Percentiles rank a stretch among this genome's conserved stretches.
These are phyloP conservation scores for Globisporangium iwayamae DNA, from an alignment of 352 stramenopile genomes.

Conservation along the genomic window DNA sequence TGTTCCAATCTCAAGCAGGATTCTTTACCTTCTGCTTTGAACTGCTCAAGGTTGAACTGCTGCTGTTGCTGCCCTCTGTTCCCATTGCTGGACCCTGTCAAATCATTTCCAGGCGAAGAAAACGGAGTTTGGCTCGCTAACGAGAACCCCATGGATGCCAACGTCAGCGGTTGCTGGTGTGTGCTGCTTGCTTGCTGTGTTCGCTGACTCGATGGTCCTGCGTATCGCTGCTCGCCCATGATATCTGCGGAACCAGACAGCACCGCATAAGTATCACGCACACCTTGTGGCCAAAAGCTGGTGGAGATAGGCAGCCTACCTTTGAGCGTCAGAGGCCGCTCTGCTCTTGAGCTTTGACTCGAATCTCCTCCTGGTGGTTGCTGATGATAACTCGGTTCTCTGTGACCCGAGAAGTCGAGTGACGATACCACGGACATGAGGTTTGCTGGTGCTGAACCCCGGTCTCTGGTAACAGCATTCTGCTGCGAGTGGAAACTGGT, in stretches of 20 bases:
- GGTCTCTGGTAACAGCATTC: neutral
- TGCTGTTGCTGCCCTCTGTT: neutral
- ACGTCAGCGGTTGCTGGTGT: constrained; percentile 1
- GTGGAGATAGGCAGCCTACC: constrained; percentile 12
- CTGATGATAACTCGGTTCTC: neutral
- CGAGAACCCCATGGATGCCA: constrained; percentile 15
- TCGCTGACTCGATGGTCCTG: neutral
- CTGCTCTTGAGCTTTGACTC: neutral
- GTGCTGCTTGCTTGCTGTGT: neutral
- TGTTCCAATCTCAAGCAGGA: neutral
- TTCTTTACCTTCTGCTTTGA: constrained; percentile 26
- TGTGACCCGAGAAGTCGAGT: constrained; percentile 4
- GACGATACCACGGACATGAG: constrained; percentile 3
- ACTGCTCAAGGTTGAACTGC: constrained; percentile 18
- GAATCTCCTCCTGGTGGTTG: neutral
- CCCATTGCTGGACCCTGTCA: neutral
- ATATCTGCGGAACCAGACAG: constrained; percentile 9
- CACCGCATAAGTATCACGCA: neutral
- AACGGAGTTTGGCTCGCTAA: neutral
- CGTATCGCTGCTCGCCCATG: constrained; percentile 6
- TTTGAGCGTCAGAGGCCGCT: constrained; percentile 23
- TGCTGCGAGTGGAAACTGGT: neutral
- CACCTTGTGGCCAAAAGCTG: neutral
- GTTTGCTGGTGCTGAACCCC: neutral
- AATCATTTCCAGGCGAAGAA: neutral